phyloP scores from a whole-genome alignment of 139 green algal genomes.

The Edaphochlamys debaryana region DNA sequence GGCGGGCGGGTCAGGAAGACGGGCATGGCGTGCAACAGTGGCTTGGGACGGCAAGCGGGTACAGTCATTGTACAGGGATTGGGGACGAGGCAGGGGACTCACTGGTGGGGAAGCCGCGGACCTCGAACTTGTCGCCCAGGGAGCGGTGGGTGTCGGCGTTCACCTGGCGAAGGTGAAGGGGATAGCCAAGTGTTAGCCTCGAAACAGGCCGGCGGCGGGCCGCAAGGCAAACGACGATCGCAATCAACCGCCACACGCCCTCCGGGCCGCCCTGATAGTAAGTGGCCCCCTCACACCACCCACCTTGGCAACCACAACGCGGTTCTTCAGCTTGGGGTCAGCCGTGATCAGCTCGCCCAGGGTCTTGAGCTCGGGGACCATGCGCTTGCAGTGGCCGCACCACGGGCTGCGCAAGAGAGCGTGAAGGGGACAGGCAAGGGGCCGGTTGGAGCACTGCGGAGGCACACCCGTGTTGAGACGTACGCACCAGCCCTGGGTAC shows the following conservation, averaged over 20 bases:
- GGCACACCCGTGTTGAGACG: too few relatives aligned
- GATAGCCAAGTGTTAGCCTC: too few relatives aligned
- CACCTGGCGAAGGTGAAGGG: too few relatives aligned
- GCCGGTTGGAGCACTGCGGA: not conserved
- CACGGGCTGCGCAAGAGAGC: conserved; percentile 11
- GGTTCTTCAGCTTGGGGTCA: conserved; percentile 74
- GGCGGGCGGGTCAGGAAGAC: too few relatives aligned
- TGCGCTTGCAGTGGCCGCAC: conserved; percentile 44
- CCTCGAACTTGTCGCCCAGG: conserved; percentile 80
- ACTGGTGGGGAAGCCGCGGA: conserved; percentile 85
- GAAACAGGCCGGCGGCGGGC: not conserved
- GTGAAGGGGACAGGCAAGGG: not conserved
- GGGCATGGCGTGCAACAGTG: too few relatives aligned
- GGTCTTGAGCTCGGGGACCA: conserved; percentile 72
- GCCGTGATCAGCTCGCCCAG: conserved; percentile 70
- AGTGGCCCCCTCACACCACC: too few relatives aligned
- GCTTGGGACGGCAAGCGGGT: too few relatives aligned
- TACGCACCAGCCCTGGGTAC: too few relatives aligned
- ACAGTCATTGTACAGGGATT: too few relatives aligned
- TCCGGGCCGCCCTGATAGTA: too few relatives aligned
- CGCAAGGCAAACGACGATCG: not conserved
- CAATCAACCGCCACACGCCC: too few relatives aligned
- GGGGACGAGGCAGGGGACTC: too few relatives aligned
- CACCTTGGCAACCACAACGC: conserved; percentile 86
- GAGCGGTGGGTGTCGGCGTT: conserved; percentile 81